Conservation (phyloP, 495 filamentous ascomycete species). For the Saxispiralis lemnorum region DNA sequence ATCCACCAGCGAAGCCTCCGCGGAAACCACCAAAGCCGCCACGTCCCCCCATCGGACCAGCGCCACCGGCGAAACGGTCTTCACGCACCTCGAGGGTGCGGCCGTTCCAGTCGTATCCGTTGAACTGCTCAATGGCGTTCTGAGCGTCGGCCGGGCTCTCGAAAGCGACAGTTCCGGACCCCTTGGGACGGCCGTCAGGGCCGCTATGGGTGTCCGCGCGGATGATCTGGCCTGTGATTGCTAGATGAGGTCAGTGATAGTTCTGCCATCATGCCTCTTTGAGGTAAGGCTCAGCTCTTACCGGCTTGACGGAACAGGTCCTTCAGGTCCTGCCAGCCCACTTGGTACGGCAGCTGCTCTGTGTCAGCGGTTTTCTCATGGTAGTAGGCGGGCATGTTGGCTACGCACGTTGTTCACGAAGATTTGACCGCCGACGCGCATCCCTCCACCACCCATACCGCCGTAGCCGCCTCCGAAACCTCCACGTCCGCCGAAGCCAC, state of each 20-base stretch:
- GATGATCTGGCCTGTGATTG: constrained; percentile 62
- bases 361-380: constrained; percentile 17
- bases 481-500: constrained; percentile 29
- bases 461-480: constrained; percentile 32
- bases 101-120: constrained; percentile 97
- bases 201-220: constrained; percentile 91
- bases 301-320: constrained; percentile 97
- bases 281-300: constrained; percentile 33
- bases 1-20: constrained; percentile 26
- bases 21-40: constrained; percentile 45
- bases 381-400: constrained; percentile 20
- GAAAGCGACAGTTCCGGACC: constrained; percentile 91
- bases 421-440: constrained; percentile 64
- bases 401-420: constrained; percentile 93
- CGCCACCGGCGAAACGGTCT: constrained; percentile 68
- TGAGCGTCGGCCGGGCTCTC: constrained; percentile 86
- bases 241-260: constrained; percentile 17
- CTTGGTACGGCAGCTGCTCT: constrained; percentile 78
- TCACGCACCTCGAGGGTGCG: constrained; percentile 85
- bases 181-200: constrained; percentile 82
- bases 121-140: constrained; percentile 90
- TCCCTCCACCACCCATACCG: constrained; percentile 31
- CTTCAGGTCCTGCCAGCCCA: constrained; percentile 98
- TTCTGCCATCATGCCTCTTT: neutral
- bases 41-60: constrained; percentile 37